Percentiles rank a stretch among this genome's conserved stretches.
Conservation (phyloP, 2,329 filamentous ascomycete species). For the Colletotrichum horii region DNA sequence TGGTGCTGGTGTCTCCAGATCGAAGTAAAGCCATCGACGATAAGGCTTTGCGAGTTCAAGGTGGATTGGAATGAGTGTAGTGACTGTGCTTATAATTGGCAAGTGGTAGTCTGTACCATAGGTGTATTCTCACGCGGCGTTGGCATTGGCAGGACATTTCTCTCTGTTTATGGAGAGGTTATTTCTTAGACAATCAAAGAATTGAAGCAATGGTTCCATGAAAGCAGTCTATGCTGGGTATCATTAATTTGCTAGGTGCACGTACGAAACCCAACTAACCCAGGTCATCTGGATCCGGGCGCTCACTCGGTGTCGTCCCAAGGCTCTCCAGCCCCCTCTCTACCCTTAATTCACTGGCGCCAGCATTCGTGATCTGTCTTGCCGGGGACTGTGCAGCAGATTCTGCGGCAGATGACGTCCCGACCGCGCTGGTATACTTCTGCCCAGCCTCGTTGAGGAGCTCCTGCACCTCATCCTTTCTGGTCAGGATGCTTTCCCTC, state of each 20-base stretch:
- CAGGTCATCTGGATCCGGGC: conserved; percentile 31
- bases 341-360: conserved; percentile 27
- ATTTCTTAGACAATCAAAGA: conserved; percentile 25
- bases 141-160: conserved; percentile 27
- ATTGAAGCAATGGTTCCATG: conserved; percentile 12
- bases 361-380: conserved; percentile 16
- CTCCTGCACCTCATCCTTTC: conserved; percentile 81
- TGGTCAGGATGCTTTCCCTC: conserved; percentile 67
- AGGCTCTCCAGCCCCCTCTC: conserved; percentile 53
- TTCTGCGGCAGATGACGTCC: conserved; percentile 9
- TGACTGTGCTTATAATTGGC: conserved; percentile 22
- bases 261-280: conserved; percentile 20
- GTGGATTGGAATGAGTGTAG: conserved; percentile 1
- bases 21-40: conserved; percentile 53
- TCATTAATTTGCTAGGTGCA: conserved; percentile 13
- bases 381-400: conserved; percentile 21
- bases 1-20: conserved; percentile 86
- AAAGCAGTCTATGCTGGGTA: conserved; percentile 17
- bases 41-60: background rate
- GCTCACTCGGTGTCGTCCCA: conserved; percentile 46
- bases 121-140: conserved; percentile 30
- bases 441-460: conserved; percentile 82
- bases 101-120: conserved; percentile 31
- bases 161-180: conserved; percentile 24
- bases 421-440: conserved; percentile 54